Evolutionary conservation across 129 eudicot genomes (phyloP).

Genomic region (Escallonia rubra): DNA sequence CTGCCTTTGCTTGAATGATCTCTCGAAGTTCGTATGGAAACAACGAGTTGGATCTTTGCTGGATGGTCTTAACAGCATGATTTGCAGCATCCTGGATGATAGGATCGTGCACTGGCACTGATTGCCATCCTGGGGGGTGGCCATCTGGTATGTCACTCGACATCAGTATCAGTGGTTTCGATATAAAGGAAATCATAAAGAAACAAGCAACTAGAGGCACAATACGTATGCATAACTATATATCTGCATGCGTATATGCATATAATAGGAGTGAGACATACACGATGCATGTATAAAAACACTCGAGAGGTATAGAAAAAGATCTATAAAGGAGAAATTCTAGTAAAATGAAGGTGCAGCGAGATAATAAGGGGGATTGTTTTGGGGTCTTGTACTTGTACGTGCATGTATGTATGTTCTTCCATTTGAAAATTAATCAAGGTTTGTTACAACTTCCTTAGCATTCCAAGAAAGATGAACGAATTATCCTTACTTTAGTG

Average conservation of each 20-base stretch:
- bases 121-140: conserved; percentile 48
- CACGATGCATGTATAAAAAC: not conserved
- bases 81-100: conserved; percentile 83
- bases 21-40: conserved; percentile 72
- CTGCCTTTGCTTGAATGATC: conserved; percentile 68
- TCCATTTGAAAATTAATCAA: too few species aligned
- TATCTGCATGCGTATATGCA: too few species aligned
- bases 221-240: not conserved
- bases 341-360: too few species aligned
- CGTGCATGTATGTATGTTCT: too few species aligned
- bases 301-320: not conserved
- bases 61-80: conserved; percentile 68
- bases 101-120: conserved; percentile 78
- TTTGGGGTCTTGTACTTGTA: too few species aligned
- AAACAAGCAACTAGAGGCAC: not conserved
- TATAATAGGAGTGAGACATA: not conserved
- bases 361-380: too few species aligned
- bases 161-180: not conserved
- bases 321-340: too few species aligned
- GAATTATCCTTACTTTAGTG: too few species aligned
- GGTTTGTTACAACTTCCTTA: too few species aligned
- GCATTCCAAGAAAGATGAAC: too few species aligned
- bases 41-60: conserved; percentile 80
- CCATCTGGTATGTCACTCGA: conserved; percentile 25
- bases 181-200: not conserved